A percentile compares a stretch with the other conserved stretches of the same genome.
Evolutionary conservation across 768 basidiomycete species (phyloP).

Genomic region (Krasilnikovozyma curviuscula): DNA sequence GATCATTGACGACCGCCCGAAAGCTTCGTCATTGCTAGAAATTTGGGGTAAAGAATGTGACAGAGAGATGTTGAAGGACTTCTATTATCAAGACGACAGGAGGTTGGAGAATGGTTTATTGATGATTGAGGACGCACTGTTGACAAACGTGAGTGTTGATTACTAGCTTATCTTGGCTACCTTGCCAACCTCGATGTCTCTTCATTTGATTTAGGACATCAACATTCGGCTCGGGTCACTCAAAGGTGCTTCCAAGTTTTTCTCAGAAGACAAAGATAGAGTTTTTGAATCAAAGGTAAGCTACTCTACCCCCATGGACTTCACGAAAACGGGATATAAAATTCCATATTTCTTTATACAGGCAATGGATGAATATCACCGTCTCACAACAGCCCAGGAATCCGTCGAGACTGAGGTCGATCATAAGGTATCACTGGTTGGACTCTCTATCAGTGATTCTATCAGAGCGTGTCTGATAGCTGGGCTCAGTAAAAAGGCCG

Average conservation of each 20-base stretch:
- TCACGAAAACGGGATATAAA: not conserved
- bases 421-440: constrained; percentile 59
- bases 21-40: constrained; percentile 17
- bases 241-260: constrained; percentile 73
- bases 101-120: constrained; percentile 83
- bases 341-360: constrained; percentile 23
- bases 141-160: constrained; percentile 36
- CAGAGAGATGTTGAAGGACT: constrained; percentile 77
- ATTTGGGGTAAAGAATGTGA: constrained; percentile 57
- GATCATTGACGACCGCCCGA: constrained; percentile 52
- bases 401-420: constrained; percentile 32
- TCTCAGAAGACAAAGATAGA: constrained; percentile 83
- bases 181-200: not conserved
- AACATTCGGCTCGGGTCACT: constrained; percentile 48
- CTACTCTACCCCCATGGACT: not conserved
- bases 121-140: constrained; percentile 59
- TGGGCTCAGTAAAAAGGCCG: constrained; percentile 67
- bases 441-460: constrained; percentile 69
- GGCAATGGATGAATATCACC: constrained; percentile 74
- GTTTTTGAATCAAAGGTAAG: constrained; percentile 72
- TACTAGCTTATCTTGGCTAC: not conserved
- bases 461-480: constrained; percentile 57
- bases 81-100: constrained; percentile 93
- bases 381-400: constrained; percentile 73
- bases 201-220: constrained; percentile 40